phyloP scores from a whole-genome alignment of 2,329 filamentous ascomycete species.

The Simplicillium aogashimaense region DNA sequence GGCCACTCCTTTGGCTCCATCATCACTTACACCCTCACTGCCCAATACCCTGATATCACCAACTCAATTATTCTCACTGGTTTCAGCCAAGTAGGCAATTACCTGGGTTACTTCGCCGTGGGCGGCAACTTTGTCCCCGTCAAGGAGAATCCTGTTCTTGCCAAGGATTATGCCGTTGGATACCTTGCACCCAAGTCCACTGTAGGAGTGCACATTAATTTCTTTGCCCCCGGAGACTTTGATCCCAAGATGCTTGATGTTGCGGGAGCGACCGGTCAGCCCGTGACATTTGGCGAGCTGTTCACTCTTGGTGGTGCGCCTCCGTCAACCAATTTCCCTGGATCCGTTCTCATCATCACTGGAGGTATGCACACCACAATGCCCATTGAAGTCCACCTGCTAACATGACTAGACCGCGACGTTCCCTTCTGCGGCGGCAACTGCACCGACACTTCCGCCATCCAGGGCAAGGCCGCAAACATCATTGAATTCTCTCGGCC shows the following conservation, averaged over 20 bases:
- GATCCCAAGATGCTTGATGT: conserved; percentile 40
- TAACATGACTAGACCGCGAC: conserved; percentile 22
- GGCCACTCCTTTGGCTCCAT: conserved; percentile 55
- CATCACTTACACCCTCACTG: conserved; percentile 44
- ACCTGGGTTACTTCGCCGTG: conserved; percentile 29
- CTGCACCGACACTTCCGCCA: conserved; percentile 35
- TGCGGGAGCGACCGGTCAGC: conserved; percentile 37
- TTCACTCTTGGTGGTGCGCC: conserved; percentile 36
- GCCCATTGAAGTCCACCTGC: no score
- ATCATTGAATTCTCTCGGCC: conserved; percentile 30
- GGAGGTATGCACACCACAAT: conserved; percentile 12
- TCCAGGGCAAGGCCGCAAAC: conserved; percentile 22
- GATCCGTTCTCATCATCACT: conserved; percentile 49
- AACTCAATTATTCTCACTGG: conserved; percentile 52
- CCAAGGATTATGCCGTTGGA: conserved; percentile 28
- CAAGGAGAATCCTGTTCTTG: conserved; percentile 15
- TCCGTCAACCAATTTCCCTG: conserved; percentile 29
- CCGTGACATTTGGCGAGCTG: conserved; percentile 47
- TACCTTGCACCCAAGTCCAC: conserved; percentile 40
- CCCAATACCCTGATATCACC: conserved; percentile 39
- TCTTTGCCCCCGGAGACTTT: conserved; percentile 41
- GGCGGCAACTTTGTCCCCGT: conserved; percentile 37
- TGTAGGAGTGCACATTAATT: conserved; percentile 39
- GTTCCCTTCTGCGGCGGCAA: conserved; percentile 52
- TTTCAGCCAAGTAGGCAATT: conserved; percentile 40